Evolutionary conservation across 306 rosid genomes (phyloP).

Genomic region (Sindora glabra): DNA sequence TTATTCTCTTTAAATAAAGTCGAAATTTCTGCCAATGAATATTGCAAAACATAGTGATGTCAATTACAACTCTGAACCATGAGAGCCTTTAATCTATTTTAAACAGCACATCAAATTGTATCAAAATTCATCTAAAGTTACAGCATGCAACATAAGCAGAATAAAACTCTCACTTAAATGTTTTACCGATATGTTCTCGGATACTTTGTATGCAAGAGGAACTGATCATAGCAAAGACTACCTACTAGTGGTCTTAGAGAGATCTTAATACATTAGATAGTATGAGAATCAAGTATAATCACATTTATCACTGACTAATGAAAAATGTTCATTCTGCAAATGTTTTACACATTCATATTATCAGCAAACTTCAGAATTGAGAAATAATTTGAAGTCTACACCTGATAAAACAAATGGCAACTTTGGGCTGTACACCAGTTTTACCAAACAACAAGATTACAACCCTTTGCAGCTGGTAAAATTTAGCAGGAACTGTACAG

Average conservation of each 20-base stretch:
- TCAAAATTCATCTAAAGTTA: background rate
- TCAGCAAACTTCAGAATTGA: background rate
- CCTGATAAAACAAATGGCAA: background rate
- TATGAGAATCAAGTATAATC: background rate
- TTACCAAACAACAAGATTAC: background rate
- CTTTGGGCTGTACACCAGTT: no score
- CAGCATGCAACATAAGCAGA: background rate
- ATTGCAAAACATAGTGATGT: background rate
- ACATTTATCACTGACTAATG: background rate
- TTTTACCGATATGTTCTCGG: no score
- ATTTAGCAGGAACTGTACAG: background rate
- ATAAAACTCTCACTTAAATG: background rate
- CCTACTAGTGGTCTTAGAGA: background rate
- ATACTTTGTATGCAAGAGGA: no score
- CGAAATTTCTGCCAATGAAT: constrained; percentile 47
- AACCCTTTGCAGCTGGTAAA: background rate
- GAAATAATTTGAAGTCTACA: background rate
- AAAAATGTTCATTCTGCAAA: background rate
- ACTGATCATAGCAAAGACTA: no score
- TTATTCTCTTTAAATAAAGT: constrained; percentile 56
- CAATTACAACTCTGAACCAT: background rate
- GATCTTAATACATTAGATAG: background rate
- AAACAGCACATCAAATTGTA: background rate
- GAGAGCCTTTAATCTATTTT: background rate
- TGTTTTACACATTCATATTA: background rate